phyloP scores from a whole-genome alignment of 2,329 filamentous ascomycete genomes.

The Claviceps spartinae region DNA sequence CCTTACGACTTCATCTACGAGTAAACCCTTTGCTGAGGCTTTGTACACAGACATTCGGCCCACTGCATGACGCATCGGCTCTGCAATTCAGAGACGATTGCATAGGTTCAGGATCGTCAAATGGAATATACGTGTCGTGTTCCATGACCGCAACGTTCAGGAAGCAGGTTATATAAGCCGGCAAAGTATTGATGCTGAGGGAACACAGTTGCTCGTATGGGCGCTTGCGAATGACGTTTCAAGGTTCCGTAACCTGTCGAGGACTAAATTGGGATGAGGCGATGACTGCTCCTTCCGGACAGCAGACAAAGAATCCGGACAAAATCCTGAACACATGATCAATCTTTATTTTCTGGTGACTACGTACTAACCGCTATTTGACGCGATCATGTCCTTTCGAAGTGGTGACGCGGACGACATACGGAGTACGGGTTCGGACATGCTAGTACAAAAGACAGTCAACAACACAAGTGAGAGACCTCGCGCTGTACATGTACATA shows the following conservation, averaged over 20 bases:
- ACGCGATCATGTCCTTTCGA: no score
- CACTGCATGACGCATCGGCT: neutral
- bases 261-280: neutral
- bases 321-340: neutral
- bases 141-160: neutral
- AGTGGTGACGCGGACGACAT: neutral
- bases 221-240: neutral
- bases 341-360: neutral
- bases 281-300: neutral
- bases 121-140: neutral
- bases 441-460: neutral
- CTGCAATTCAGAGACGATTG: neutral
- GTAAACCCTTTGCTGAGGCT: neutral
- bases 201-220: constrained; percentile 3
- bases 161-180: neutral
- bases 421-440: neutral
- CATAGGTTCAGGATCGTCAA: neutral
- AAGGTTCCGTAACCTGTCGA: neutral
- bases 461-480: neutral
- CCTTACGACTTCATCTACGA: neutral
- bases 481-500: neutral
- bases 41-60: neutral
- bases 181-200: neutral
- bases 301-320: neutral
- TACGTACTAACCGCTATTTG: neutral